phyloP scores from a whole-genome alignment of 345 rosid species.

The Anastatica hierochuntica region DNA sequence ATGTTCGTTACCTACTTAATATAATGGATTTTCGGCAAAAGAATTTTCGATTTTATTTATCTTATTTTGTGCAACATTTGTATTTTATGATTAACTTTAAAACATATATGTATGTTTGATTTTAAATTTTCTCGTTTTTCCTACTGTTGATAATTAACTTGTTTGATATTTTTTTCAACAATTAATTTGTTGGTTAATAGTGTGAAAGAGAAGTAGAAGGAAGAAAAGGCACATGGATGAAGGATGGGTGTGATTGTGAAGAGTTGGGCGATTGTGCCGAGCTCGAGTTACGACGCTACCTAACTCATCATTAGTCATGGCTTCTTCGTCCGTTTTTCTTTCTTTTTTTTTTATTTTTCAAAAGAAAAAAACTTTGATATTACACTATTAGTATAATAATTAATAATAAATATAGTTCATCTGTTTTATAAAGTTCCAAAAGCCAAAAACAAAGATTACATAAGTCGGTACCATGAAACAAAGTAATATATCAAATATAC shows the following conservation, averaged over 20 bases:
- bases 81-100: too few relatives aligned
- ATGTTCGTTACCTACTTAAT: too few relatives aligned
- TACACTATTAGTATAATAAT: neutral
- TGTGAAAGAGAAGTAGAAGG: too few relatives aligned
- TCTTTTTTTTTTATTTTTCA: too few relatives aligned
- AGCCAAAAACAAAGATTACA: conserved; percentile 18
- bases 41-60: too few relatives aligned
- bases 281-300: conserved; percentile 27
- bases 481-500: neutral
- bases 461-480: conserved; percentile 25
- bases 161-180: too few relatives aligned
- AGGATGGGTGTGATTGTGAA: conserved; percentile 26
- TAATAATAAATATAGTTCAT: neutral
- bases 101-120: too few relatives aligned
- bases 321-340: conserved; percentile 10
- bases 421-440: neutral
- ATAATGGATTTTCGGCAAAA: too few relatives aligned
- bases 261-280: conserved; percentile 21
- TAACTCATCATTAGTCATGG: conserved; percentile 27
- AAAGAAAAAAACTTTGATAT: neutral
- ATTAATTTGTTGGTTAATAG: too few relatives aligned
- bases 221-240: conserved; percentile 18
- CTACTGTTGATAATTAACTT: too few relatives aligned
- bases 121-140: too few relatives aligned
- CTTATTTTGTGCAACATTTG: too few relatives aligned